These are phyloP conservation scores for Vaccinium corymbosum DNA, from an alignment of 148 eudicot genomes.

Conservation along the genomic window DNA sequence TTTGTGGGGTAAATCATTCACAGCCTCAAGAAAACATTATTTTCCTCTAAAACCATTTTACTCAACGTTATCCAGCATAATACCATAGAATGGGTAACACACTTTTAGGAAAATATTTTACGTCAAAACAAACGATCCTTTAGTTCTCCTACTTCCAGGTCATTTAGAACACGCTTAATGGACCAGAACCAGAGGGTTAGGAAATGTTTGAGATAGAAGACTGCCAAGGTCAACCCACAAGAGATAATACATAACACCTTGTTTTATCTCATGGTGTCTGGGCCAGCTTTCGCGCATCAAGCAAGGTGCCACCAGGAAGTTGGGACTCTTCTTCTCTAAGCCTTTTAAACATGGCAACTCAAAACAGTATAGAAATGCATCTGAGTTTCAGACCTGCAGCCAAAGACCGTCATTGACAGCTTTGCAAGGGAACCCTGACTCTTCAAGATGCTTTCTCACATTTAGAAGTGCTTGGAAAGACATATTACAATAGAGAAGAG, in stretches of 20 bases:
- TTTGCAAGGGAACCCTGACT: constrained; percentile 94
- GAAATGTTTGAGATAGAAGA: constrained; percentile 6
- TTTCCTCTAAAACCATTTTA: neutral
- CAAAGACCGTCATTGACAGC: constrained; percentile 96
- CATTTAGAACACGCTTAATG: neutral
- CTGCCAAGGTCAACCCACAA: neutral
- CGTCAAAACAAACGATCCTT: neutral
- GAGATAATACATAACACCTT: neutral
- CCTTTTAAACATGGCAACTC: neutral
- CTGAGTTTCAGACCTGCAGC: constrained; percentile 72
- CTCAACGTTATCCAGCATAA: neutral
- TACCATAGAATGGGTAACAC: neutral
- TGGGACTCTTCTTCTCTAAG: constrained; percentile 9
- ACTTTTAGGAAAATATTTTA: neutral
- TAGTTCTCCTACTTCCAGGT: neutral
- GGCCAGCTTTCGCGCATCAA: neutral
- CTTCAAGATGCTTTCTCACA: constrained; percentile 98
- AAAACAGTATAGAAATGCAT: constrained; percentile 5
- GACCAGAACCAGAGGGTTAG: neutral
- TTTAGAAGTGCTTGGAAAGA: constrained; percentile 91
- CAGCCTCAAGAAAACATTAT: neutral
- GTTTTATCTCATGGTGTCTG: neutral
- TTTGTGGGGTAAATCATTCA: neutral
- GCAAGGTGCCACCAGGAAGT: constrained; percentile 1
- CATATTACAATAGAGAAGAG: constrained; percentile 89